Evolutionary conservation across 805 yeast genomes (phyloP).

Genomic region (Hemisphaericaspora nanyangensis): DNA sequence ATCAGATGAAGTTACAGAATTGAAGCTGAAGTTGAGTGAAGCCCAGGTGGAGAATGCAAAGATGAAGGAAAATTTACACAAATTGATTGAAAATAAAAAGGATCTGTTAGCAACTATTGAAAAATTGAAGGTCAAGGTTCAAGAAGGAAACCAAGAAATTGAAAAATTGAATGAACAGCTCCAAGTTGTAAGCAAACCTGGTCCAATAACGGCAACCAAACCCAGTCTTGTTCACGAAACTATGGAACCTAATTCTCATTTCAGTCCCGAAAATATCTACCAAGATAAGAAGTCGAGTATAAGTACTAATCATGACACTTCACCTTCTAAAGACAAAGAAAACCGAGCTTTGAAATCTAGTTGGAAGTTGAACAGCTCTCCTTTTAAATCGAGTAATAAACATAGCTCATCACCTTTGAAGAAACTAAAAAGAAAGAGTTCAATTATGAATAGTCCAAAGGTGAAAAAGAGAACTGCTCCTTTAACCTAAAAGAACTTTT

Average conservation of each 20-base stretch:
- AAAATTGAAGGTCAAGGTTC: not conserved
- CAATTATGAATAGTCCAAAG: slow-evolving; percentile 1
- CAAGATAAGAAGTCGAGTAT: not conserved
- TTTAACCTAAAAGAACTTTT: too few species aligned
- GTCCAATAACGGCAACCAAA: too few species aligned
- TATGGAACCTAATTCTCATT: too few species aligned
- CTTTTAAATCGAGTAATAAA: slow-evolving; percentile 1
- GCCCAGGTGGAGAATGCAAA: not conserved
- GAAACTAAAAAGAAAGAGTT: slow-evolving; percentile 2
- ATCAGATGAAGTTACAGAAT: not conserved
- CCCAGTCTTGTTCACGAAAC: too few species aligned
- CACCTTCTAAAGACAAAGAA: not conserved
- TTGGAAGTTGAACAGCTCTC: slow-evolving; percentile 1
- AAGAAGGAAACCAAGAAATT: not conserved
- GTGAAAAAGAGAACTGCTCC: not conserved
- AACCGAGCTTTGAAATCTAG: not conserved
- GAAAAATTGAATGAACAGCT: not conserved
- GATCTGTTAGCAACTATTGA: not conserved
- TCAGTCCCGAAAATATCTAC: slow-evolving; percentile 5
- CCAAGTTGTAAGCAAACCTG: not conserved
- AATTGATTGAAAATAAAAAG: too few species aligned
- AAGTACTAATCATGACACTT: not conserved
- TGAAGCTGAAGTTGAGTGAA: not conserved
- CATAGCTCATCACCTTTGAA: slow-evolving; percentile 1
- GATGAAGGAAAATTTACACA: not conserved